Base-by-base conservation (phyloP, 2,329 filamentous ascomycete species). In the Fusarium sp. region DNA sequence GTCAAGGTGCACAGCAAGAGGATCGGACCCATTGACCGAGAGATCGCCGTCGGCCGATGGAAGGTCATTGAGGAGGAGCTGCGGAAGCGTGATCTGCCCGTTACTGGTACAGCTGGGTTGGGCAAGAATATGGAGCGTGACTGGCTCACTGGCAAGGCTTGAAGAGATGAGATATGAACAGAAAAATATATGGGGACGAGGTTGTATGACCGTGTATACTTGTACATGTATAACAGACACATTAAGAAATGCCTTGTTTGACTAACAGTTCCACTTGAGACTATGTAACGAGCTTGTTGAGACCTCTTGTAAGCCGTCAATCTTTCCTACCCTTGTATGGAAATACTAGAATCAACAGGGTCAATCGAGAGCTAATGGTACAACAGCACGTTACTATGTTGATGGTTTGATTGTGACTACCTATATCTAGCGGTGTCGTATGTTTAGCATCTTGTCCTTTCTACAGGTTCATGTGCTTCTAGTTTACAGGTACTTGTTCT, bases 21-120 rank as follows among this genome's bases (percentile, higher is more conserved):
- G 77, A 85, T 94, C 69, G 95, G 91, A 9, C 89, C 91, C 11
- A 90, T 93, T 37, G 90, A 96, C 81, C 91, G 90, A 81, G 93
- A 96, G 83, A 90, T 89, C 77, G 87, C 89, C 58, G 81, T 94
- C 48, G 95, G 95, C 31, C 87, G 94, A 78, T 94, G 92, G 90
- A 97, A 97, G 89, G 82, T 95, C 59, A 94, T 96, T 78, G 89
- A 93, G 81, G 85, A 91, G 78, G 92, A 94, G 83, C 85, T 96
- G 72, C 84, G 84, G 78, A 87, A 89, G 80, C 86, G 92, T 65
- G 88, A 88, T 18, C 81, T 95, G 75, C 90, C 92, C 9, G 83
- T 90, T 18, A 85, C 84, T 5, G 90, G 89, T 4, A 84, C 84
- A 57, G 82, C 80, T 10, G 81, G 81, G 9, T 73, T 82, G 57